Conservation (phyloP, 768 basidiomycete genomes). For the Boletus subparvulus region DNA sequence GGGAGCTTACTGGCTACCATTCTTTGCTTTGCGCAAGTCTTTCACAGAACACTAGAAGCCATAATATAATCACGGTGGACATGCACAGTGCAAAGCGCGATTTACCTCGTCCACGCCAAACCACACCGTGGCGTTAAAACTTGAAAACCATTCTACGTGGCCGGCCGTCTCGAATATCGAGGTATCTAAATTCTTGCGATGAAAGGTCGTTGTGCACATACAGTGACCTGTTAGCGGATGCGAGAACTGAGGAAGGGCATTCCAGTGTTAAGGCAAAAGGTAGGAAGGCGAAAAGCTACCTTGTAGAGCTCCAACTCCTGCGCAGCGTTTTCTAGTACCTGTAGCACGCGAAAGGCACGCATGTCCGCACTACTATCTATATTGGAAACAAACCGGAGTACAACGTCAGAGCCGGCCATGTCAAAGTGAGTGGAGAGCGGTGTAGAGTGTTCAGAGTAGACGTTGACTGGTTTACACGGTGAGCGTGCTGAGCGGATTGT, state of each 20-base stretch:
- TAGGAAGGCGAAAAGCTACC: slow-evolving; percentile 22
- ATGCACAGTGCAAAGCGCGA: background rate
- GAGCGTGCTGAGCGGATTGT: background rate
- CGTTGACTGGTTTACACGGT: background rate
- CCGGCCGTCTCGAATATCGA: slow-evolving; percentile 52
- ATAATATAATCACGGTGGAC: background rate
- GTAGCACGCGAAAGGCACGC: slow-evolving; percentile 45
- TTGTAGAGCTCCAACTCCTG: slow-evolving; percentile 44
- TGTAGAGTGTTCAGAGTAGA: background rate
- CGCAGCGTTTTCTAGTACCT: slow-evolving; percentile 29
- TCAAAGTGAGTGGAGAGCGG: background rate
- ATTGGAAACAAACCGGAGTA: slow-evolving; percentile 40
- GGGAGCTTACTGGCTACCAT: slow-evolving; percentile 46
- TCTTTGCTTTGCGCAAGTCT: slow-evolving; percentile 51
- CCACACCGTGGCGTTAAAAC: slow-evolving; percentile 42
- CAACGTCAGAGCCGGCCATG: slow-evolving; percentile 37
- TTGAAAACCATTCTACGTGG: slow-evolving; percentile 51
- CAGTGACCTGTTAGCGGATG: slow-evolving; percentile 45
- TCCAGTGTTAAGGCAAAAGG: background rate
- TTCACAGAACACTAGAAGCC: slow-evolving; percentile 38
- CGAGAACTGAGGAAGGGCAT: slow-evolving; percentile 34
- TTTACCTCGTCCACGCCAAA: slow-evolving; percentile 51
- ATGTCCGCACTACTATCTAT: slow-evolving; percentile 34
- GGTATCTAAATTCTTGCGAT: slow-evolving; percentile 46
- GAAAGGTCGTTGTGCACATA: slow-evolving; percentile 45